Base-by-base conservation (phyloP, 345 rosid species). In the Brassica incana region DNA sequence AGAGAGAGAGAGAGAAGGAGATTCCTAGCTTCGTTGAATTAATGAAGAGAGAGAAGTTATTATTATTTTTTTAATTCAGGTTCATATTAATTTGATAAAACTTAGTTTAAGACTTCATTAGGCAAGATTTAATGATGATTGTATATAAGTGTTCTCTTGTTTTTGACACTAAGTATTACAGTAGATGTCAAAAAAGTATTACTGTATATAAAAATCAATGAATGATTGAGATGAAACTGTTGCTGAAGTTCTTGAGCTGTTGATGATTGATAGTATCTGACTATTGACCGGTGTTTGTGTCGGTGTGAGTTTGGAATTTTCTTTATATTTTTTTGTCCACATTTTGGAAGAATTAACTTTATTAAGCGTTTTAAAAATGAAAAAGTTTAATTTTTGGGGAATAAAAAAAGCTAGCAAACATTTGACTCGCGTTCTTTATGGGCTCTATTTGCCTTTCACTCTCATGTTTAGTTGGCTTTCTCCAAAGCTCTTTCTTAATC, bases 301-400 rank as follows among this genome's bases (percentile, higher is more conserved):
- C 73, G 45, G 78, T 78, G 82, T 58, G 64, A 79, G 2, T 74
- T 68, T 74, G 75, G 75, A 68, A 60, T 74, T 73, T 79, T 65
- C 48, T 50, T 68, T 61, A 27, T 8, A 8, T 48, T n/a, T 60
- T 40, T 70, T 15, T 54, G 20, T 25, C 45, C 6, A 29, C 15
- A 8, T 43, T 29, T 48, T 48, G 6, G 23, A 54, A 54, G 20
- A 12, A 54, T 54, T n/a, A n/a, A 15, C 8, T 54, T 54, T 9
- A 23, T 59, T 59, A 59, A 59, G 63, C 15, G 32, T 60, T 60
- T 10, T 9, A 0, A 23, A 60, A 25, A 9, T 8, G 9, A 8
- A 7, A 15, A 50, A 1, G 56, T 32, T 23, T 10, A n/a, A 10
- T 58, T 73, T 43, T 43, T 2, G 43, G 70, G 74, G 15, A 3